A percentile compares a stretch with the other conserved stretches of the same genome.
These are phyloP conservation scores for Colletotrichum sp. DNA, from an alignment of 2,329 filamentous ascomycete species.

Conservation along the genomic window DNA sequence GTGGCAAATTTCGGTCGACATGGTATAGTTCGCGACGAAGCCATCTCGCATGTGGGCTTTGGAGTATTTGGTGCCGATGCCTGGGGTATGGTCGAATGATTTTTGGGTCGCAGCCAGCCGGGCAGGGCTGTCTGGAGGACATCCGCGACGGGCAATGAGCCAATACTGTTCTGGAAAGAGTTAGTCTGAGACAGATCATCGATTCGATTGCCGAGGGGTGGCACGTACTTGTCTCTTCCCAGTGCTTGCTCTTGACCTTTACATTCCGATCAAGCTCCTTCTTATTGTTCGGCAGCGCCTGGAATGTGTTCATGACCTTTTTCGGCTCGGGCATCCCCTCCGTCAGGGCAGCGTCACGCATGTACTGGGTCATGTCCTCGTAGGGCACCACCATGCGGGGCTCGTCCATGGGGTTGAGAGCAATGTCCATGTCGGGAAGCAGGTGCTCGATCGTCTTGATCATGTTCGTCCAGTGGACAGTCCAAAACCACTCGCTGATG, in stretches of 20 bases:
- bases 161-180: conserved; percentile 54
- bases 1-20: conserved; percentile 67
- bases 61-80: conserved; percentile 50
- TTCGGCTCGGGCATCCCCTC: conserved; percentile 47
- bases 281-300: conserved; percentile 43
- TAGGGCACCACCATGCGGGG: conserved; percentile 67
- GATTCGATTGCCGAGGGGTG: neutral
- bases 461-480: conserved; percentile 59
- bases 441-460: conserved; percentile 56
- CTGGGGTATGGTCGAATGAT: conserved; percentile 48
- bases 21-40: conserved; percentile 66
- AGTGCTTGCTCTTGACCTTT: conserved; percentile 45
- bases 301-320: conserved; percentile 49
- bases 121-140: conserved; percentile 66
- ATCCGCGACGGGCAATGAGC: conserved; percentile 63
- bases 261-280: conserved; percentile 37
- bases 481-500: conserved; percentile 63
- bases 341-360: conserved; percentile 56
- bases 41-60: conserved; percentile 58
- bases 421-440: conserved; percentile 71
- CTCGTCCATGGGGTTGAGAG: conserved; percentile 72
- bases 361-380: conserved; percentile 62
- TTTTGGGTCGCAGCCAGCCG: conserved; percentile 47
- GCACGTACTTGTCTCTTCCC: conserved; percentile 55
- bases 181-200: neutral